A percentile compares a stretch with the other conserved stretches of the same genome.
These are phyloP conservation scores for Hylodesmum podocarpum DNA, from an alignment of 306 rosid species.

Conservation along the genomic window DNA sequence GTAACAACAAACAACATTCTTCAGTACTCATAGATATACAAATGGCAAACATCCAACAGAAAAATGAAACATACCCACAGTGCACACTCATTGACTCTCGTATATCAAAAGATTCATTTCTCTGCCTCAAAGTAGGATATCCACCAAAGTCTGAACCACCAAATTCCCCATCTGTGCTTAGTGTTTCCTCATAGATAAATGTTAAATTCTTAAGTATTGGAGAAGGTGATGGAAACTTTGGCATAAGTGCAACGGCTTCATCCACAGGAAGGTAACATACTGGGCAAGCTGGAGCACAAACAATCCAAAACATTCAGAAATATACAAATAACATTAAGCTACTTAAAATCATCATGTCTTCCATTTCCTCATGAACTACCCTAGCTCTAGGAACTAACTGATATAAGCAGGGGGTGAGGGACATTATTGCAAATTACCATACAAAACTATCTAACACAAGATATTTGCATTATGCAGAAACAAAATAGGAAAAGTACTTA, in stretches of 20 bases:
- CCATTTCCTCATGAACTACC: background rate
- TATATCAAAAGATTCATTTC: constrained; percentile 65
- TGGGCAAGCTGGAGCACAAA: constrained; percentile 71
- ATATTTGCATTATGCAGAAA: background rate
- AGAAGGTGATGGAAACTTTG: constrained; percentile 71
- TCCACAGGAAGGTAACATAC: constrained; percentile 91
- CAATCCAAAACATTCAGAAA: constrained; percentile 32
- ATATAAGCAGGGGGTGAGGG: background rate
- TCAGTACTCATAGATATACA: background rate
- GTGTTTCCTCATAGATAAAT: constrained; percentile 58
- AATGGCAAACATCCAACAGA: background rate
- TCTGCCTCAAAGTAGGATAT: constrained; percentile 76
- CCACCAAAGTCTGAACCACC: constrained; percentile 98
- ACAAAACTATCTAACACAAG: background rate
- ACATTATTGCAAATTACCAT: background rate
- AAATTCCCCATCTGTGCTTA: constrained; percentile 66
- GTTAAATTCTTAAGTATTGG: constrained; percentile 70
- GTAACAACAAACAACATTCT: constrained; percentile 22
- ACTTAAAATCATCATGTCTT: background rate
- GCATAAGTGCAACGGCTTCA: constrained; percentile 80
- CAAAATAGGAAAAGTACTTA: constrained; percentile 43
- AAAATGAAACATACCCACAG: constrained; percentile 69
- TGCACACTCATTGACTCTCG: constrained; percentile 77
- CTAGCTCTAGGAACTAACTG: background rate
- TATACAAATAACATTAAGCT: background rate